phyloP scores from a whole-genome alignment of 257 asterid species.

The Fraxinus anomala region DNA sequence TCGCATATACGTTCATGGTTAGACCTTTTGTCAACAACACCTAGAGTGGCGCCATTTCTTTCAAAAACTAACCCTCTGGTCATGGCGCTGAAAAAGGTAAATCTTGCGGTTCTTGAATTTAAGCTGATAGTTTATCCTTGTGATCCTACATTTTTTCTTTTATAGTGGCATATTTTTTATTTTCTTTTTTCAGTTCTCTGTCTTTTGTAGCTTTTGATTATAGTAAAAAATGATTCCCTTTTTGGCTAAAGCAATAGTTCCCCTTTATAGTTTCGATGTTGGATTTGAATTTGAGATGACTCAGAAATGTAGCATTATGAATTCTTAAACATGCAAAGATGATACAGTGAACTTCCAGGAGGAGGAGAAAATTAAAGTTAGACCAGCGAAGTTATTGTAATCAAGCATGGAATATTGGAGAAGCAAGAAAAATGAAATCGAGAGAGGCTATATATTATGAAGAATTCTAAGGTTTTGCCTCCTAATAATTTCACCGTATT shows the following conservation, averaged over 20 bases:
- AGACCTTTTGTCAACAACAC: constrained; percentile 74
- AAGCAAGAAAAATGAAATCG: not conserved
- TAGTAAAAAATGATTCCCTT: not conserved
- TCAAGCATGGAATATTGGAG: not conserved
- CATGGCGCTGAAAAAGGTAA: constrained; percentile 79
- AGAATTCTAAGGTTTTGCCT: not conserved
- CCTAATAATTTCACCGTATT: not conserved
- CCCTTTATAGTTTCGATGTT: not conserved
- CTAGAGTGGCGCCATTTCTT: constrained; percentile 82
- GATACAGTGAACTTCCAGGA: not conserved
- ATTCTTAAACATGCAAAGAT: not conserved
- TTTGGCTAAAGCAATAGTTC: not conserved
- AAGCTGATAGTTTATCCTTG: constrained; percentile 7
- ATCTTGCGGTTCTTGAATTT: constrained; percentile 7
- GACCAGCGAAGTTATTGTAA: not conserved
- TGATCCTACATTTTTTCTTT: too few relatives aligned
- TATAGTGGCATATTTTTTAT: too few relatives aligned
- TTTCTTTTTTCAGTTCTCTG: not conserved
- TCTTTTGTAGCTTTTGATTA: not conserved
- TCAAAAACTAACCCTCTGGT: constrained; percentile 70
- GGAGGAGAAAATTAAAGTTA: not conserved
- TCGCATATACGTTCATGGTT: constrained; percentile 81
- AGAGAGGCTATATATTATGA: not conserved
- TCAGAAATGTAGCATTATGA: not conserved
- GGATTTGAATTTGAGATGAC: not conserved